These are phyloP conservation scores for Fusarium abutilonis DNA, from an alignment of 2,329 filamentous ascomycete species.

Conservation along the genomic window DNA sequence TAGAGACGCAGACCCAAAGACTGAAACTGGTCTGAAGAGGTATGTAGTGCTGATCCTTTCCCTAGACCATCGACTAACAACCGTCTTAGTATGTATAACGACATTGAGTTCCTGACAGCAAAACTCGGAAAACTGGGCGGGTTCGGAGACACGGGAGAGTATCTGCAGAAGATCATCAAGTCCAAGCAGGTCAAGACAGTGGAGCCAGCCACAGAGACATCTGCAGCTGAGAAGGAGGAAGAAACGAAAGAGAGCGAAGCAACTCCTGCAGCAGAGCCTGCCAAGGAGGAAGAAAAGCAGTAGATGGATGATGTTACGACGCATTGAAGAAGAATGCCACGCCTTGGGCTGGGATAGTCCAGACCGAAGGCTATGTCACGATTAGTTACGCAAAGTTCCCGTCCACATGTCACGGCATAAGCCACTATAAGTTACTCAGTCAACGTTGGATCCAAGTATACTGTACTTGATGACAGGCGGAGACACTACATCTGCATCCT, in stretches of 20 bases:
- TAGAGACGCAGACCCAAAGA: conserved; percentile 70
- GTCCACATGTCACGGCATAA: not conserved
- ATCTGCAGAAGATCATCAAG: conserved; percentile 72
- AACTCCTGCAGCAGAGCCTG: conserved; percentile 21
- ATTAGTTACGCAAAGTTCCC: conserved; percentile 22
- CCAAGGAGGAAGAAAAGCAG: conserved; percentile 38
- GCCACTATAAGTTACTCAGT: not conserved
- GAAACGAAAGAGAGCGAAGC: conserved; percentile 29
- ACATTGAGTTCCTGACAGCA: conserved; percentile 76
- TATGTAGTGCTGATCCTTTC: conserved; percentile 53
- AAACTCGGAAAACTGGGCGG: conserved; percentile 82
- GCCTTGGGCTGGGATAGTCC: conserved; percentile 6
- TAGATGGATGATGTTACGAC: conserved; percentile 6
- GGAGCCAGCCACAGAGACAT: conserved; percentile 22
- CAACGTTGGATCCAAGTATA: not conserved
- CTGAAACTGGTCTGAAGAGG: conserved; percentile 75
- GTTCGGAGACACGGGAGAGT: conserved; percentile 76
- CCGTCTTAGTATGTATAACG: conserved; percentile 72
- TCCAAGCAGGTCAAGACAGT: conserved; percentile 59
- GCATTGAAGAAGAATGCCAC: conserved; percentile 6
- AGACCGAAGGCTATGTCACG: conserved; percentile 16
- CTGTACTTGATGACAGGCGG: not conserved
- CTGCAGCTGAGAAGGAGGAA: conserved; percentile 22
- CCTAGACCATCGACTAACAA: conserved; percentile 21
- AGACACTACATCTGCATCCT: not conserved